Base-by-base conservation (phyloP, 2,329 filamentous ascomycete species). In the Ramichloridium luteum region DNA sequence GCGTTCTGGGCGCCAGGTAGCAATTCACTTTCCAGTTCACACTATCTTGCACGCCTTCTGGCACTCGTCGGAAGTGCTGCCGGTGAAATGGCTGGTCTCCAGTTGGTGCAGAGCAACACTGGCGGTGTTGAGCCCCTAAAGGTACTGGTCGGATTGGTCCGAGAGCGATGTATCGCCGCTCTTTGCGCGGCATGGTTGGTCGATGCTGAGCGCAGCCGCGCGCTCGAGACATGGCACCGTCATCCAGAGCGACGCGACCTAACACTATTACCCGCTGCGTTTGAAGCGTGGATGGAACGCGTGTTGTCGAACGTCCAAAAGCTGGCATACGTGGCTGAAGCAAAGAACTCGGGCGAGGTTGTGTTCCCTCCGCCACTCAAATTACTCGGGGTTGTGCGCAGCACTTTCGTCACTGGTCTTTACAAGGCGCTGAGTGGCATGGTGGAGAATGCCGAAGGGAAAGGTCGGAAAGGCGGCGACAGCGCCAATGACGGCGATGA, bases 1-100 rank as follows among this genome's bases (percentile, higher is more conserved):
- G 88, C 86, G 0, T 98, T 96, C 57, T 96, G 88, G 86, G 86
- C 88, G 3, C 90, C 88, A 0, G 79, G 81, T 60, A 81, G 85
- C 2, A 96, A 94, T 51, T 86, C 86, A 0, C 63, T 96, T 14
- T 92, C 85, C 36, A 88, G 82, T n/a, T 82, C 88, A 2, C 74
- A 93, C 54, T 94, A 93, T 50, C 68, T 98, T 4, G 76, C 80
- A 30, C 84, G 80, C 53, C 78, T 90, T 53, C 64, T 96, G 13
- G 67, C 76, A 1, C 64, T 94, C 3, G 74, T 98, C 3, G 85
- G 88, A n/a, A 79, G 79, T 2, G 86, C 81, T 3, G 82, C 84
- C 2, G 80, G 80, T 16, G 86, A 94, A 50, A 78, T 94, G 68
- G 81, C 82, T 1, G 72, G 76, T 16, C 65, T 94, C 16, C 65